A percentile compares a stretch with the other conserved stretches of the same genome.
These are phyloP conservation scores for Talaromyces funiculosus DNA, from an alignment of 2,329 filamentous ascomycete genomes.

Conservation along the genomic window DNA sequence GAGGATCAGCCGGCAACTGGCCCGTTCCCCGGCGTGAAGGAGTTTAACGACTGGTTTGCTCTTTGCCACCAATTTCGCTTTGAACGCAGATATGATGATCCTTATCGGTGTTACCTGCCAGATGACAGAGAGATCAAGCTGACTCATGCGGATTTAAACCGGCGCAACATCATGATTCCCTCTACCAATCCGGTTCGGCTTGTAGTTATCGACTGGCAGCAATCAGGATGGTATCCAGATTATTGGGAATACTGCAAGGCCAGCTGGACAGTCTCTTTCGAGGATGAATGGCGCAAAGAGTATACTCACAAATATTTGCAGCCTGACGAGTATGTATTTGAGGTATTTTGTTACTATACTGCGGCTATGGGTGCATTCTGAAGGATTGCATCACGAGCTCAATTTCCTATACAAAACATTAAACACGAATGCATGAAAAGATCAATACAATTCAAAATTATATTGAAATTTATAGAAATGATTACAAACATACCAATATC, in stretches of 20 bases:
- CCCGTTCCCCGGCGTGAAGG: not conserved
- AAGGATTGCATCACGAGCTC: not conserved
- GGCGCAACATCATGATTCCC: slow-evolving; percentile 28
- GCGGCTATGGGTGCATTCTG: not conserved
- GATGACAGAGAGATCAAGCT: slow-evolving; percentile 26
- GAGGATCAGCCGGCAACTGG: rapidly evolving
- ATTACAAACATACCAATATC: too few relatives aligned
- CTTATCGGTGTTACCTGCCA: not conserved
- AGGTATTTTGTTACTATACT: not conserved
- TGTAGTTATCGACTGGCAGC: slow-evolving; percentile 26
- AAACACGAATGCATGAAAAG: too few relatives aligned
- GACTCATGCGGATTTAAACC: slow-evolving; percentile 31
- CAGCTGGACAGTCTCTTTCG: slow-evolving; percentile 20
- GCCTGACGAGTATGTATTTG: not conserved
- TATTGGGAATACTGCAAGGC: slow-evolving; percentile 33
- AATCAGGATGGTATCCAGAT: slow-evolving; percentile 30
- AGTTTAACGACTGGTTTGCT: not conserved
- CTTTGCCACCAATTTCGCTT: not conserved
- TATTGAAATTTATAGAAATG: too few relatives aligned
- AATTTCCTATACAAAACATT: not conserved
- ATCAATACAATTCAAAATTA: too few relatives aligned
- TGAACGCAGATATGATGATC: not conserved
- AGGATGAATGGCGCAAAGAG: slow-evolving; percentile 13
- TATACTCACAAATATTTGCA: not conserved
- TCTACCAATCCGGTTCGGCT: slow-evolving; percentile 18